Conservation (phyloP, 2,329 filamentous ascomycete genomes). For the Plenodomus lindquistii region DNA sequence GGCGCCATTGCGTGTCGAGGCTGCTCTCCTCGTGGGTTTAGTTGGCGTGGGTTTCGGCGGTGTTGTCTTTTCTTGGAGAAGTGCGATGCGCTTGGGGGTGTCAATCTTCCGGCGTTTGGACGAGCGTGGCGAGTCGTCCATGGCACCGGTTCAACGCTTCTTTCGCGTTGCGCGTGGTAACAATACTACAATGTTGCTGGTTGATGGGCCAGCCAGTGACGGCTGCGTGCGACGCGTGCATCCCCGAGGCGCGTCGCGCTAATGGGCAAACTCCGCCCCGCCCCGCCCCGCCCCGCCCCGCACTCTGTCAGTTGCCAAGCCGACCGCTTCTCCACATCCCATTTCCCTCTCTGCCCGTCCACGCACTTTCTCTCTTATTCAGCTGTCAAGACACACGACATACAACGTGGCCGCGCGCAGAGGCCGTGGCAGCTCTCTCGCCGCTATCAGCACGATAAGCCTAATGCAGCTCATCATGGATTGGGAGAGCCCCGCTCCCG, state of each 20-base stretch:
- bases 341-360: not conserved
- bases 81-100: conserved; percentile 24
- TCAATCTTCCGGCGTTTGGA: conserved; percentile 45
- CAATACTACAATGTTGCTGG: not conserved
- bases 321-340: conserved; percentile 5
- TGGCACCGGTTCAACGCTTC: conserved; percentile 10
- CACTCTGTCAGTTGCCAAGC: conserved; percentile 15
- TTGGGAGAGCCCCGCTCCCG: too few species aligned
- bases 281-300: too few species aligned
- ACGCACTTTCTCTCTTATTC: not conserved
- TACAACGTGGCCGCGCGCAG: too few species aligned
- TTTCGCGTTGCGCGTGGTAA: not conserved
- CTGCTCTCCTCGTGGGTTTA: conserved; percentile 21
- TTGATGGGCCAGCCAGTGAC: not conserved
- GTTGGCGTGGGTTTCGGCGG: conserved; percentile 25
- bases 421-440: too few species aligned
- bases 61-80: conserved; percentile 24
- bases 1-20: conserved; percentile 14
- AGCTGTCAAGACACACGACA: too few species aligned
- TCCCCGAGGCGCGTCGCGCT: conserved; percentile 23
- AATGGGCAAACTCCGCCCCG: conserved; percentile 14
- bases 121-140: conserved; percentile 42
- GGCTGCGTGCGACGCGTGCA: not conserved
- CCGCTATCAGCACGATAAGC: too few species aligned
- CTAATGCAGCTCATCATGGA: too few species aligned